A percentile compares a stretch with the other conserved stretches of the same genome.
phyloP scores from a whole-genome alignment of 768 basidiomycete genomes.

The Leccinum uliginosum region DNA sequence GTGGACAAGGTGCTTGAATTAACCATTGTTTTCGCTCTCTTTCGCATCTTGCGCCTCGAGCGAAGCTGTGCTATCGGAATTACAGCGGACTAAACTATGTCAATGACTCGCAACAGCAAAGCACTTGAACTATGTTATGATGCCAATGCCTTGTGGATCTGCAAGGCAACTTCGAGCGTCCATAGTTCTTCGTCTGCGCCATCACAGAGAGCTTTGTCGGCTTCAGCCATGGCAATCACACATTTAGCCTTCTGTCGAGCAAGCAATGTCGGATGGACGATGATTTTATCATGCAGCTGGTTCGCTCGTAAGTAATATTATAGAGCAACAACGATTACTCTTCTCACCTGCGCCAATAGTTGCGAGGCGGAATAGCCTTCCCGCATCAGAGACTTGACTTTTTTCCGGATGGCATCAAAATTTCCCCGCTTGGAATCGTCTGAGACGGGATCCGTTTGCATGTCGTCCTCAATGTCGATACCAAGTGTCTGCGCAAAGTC shows the following conservation, averaged over 20 bases:
- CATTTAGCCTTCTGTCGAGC: constrained; percentile 77
- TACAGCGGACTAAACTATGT: not conserved
- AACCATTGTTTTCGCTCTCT: constrained; percentile 7
- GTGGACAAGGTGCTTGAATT: constrained; percentile 14
- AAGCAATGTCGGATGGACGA: constrained; percentile 76
- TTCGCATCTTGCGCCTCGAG: not conserved
- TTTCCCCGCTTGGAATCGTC: constrained; percentile 28
- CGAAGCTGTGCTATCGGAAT: not conserved
- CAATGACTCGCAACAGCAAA: not conserved
- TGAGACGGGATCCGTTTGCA: constrained; percentile 41
- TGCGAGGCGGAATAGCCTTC: constrained; percentile 94
- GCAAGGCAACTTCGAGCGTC: constrained; percentile 83
- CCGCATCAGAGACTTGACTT: constrained; percentile 73
- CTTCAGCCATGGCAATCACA: constrained; percentile 85
- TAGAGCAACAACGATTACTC: not conserved
- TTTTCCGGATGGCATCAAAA: constrained; percentile 61
- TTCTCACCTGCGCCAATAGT: constrained; percentile 76
- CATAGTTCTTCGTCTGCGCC: constrained; percentile 98
- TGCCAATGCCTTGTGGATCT: constrained; percentile 60
- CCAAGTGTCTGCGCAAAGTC: constrained; percentile 70
- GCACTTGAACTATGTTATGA: constrained; percentile 4
- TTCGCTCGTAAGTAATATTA: constrained; percentile 3
- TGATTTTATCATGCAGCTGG: constrained; percentile 87
- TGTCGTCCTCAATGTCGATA: constrained; percentile 58
- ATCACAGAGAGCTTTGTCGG: constrained; percentile 93